Evolutionary conservation across 208 protist genomes (phyloP).

Genomic region (Leishmania tarentolae): DNA sequence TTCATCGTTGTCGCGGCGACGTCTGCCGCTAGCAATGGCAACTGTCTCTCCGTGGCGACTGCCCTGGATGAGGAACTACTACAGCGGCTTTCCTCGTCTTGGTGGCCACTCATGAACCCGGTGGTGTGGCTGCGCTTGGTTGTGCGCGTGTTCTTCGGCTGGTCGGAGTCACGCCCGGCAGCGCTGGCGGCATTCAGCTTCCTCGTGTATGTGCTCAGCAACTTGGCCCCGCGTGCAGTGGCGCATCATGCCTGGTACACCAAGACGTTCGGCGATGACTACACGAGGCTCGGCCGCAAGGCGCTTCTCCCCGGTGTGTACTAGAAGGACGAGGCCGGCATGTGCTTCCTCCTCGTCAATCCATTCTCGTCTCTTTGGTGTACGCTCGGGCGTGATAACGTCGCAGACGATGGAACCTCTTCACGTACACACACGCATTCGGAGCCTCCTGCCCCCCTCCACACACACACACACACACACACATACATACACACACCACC

Average conservation of each 20-base stretch:
- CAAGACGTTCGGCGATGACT: constrained; percentile 54
- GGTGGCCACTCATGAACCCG: background rate
- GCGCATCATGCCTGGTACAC: constrained; percentile 78
- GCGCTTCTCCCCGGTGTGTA: constrained; percentile 49
- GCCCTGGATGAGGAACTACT: constrained; percentile 1
- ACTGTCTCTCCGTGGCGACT: background rate
- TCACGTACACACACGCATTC: background rate
- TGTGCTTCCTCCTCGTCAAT: too few species aligned
- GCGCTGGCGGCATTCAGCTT: constrained; percentile 63
- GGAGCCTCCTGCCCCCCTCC: too few species aligned
- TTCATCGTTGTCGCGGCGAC: constrained; percentile 48
- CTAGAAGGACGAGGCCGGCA: constrained; percentile 2
- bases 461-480: too few species aligned
- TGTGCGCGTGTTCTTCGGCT: background rate
- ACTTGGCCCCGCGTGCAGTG: constrained; percentile 65
- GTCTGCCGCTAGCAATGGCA: constrained; percentile 10
- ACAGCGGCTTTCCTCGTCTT: background rate
- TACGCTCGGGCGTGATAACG: background rate
- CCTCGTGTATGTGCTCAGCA: constrained; percentile 62
- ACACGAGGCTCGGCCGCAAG: constrained; percentile 38
- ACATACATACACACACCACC: too few species aligned
- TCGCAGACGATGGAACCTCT: background rate
- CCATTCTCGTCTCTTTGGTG: background rate
- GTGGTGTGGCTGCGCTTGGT: background rate
- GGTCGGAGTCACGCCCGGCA: constrained; percentile 9